Evolutionary conservation across 202 grass and related monocot species (phyloP), one percentile per base, ranked within the genome.

Genomic region (Setaria viridis): DNA sequence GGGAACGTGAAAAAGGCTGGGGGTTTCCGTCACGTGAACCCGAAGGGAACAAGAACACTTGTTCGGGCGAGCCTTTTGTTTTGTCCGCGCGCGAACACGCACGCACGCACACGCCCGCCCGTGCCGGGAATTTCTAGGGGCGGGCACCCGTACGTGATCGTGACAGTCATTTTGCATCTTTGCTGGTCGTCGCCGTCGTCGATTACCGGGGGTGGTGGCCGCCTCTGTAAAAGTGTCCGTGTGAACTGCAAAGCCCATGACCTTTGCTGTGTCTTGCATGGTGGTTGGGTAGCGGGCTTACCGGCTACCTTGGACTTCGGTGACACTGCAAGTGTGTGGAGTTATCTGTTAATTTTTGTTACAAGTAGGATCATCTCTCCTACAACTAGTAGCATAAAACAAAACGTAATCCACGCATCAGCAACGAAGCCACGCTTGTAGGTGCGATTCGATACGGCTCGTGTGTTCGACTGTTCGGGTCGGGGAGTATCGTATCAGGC

Each of bases 21-120:
- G 56, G 9, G 11, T 57, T 73, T 59, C 45, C 45, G 53, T 80
- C 89, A 84, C 85, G 89, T 84, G 80, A 55, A 60, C 79, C 79
- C 4, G 58, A 72, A 77, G 88, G 53, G 49, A 34, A 70, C 89
- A 76, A 83, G 37, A 16, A 12, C 74, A 47, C 83, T 67, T 68
- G 80, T 59, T 76, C 6, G 14, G 72, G 35, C 39, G 39, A 5
- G 39, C 39, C 39, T 41, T 41, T 41, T 41, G 39, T 76, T 59
- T 79, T 74, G 89, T 87, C 88, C 17, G 72, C 48, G 42, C 78
- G 20, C 56, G 49, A 71, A 9, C 60, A 51, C 33, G 62, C 29
- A 11, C 70, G 2, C 1, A 41, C 43, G 56, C 8, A 59, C 56
- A 3, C 58, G 17, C 60, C 1, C 17, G 10, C 25, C 14, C 70